Conservation (phyloP, 2,329 filamentous ascomycete genomes). For the Bisporella sp. region DNA sequence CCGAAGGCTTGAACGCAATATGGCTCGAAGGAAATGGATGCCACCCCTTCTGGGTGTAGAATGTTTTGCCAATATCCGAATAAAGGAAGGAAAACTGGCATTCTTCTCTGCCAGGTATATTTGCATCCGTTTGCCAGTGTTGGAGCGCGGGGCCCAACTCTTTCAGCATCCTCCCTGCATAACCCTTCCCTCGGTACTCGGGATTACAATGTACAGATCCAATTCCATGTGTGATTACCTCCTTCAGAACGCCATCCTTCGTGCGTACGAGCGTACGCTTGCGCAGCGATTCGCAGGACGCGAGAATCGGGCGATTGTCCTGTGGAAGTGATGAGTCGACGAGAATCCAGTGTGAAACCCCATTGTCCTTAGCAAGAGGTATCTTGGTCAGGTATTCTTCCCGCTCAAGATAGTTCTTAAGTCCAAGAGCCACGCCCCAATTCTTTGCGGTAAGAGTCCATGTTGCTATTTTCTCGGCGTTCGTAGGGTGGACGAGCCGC, state of each 20-base stretch:
- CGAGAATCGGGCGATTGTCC: constrained; percentile 46
- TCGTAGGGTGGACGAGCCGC: constrained; percentile 48
- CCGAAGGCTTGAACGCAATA: constrained; percentile 48
- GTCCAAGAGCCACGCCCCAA: constrained; percentile 52
- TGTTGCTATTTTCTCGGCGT: constrained; percentile 43
- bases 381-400: constrained; percentile 51
- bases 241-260: constrained; percentile 34
- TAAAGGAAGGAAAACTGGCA: constrained; percentile 69
- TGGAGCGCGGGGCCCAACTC: constrained; percentile 52
- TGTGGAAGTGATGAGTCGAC: constrained; percentile 37
- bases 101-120: constrained; percentile 29
- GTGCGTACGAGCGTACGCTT: constrained; percentile 47
- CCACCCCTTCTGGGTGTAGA: constrained; percentile 77
- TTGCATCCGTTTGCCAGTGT: constrained; percentile 42
- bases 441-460: constrained; percentile 48
- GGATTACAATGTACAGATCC: constrained; percentile 73
- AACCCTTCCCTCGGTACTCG: constrained; percentile 62
- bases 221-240: constrained; percentile 64
- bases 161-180: constrained; percentile 68
- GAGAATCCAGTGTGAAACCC: constrained; percentile 56
- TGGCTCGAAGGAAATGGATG: constrained; percentile 65
- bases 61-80: constrained; percentile 79
- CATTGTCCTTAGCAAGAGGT: constrained; percentile 50
- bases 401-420: constrained; percentile 50
- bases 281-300: constrained; percentile 56